phyloP scores from a whole-genome alignment of 2,329 filamentous ascomycete genomes.

The Fusarium abutilonis region DNA sequence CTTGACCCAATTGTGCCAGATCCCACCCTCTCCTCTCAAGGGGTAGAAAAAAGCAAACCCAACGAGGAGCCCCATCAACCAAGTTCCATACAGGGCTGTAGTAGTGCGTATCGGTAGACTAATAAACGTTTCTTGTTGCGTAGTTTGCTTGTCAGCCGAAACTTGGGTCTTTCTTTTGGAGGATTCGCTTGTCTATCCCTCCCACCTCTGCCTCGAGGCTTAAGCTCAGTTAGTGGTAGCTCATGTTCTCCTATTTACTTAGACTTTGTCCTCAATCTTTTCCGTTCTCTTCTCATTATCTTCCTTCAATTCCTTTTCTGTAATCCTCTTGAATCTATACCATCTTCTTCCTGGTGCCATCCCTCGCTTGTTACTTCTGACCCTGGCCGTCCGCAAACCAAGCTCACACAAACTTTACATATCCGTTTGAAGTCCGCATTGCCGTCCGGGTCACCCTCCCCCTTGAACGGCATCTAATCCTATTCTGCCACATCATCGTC shows the following conservation, averaged over 20 bases:
- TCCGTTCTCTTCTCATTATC: neutral
- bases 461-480: slow-evolving; percentile 42
- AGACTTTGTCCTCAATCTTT: slow-evolving; percentile 10
- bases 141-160: slow-evolving; percentile 40
- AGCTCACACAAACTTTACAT: slow-evolving; percentile 32
- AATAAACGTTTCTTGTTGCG: slow-evolving; percentile 19
- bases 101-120: slow-evolving; percentile 20
- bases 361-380: slow-evolving; percentile 20
- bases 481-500: slow-evolving; percentile 45
- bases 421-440: slow-evolving; percentile 33
- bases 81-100: slow-evolving; percentile 32
- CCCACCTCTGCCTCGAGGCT: slow-evolving; percentile 27
- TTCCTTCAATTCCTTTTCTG: slow-evolving; percentile 6
- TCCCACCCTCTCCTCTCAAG: slow-evolving; percentile 41
- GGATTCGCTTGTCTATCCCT: slow-evolving; percentile 42
- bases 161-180: slow-evolving; percentile 42
- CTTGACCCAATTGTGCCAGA: slow-evolving; percentile 38
- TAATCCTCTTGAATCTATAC: slow-evolving; percentile 15
- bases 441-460: slow-evolving; percentile 22
- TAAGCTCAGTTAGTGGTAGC: slow-evolving; percentile 35
- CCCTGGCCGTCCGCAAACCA: slow-evolving; percentile 27
- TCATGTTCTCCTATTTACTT: slow-evolving; percentile 28
- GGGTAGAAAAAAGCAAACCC: slow-evolving; percentile 43
- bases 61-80: slow-evolving; percentile 36
- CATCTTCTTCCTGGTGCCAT: slow-evolving; percentile 13